Evolutionary conservation across 352 stramenopile genomes (phyloP).

Genomic region (Globisporangium heterothallicum): DNA sequence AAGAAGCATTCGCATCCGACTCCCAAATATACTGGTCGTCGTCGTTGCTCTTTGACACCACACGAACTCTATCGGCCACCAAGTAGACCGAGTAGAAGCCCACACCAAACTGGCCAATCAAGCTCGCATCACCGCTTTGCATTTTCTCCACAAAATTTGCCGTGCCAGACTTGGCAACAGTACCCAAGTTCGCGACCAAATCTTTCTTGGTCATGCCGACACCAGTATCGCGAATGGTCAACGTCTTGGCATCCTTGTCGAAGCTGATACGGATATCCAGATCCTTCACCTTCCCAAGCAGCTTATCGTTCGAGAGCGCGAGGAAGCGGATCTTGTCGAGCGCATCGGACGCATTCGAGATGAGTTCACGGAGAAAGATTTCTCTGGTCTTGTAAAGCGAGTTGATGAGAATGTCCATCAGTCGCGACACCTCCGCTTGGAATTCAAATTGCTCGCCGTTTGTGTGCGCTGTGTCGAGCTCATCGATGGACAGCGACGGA

Average conservation of each 20-base stretch:
- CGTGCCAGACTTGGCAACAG: slow-evolving; percentile 97
- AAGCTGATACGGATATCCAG: slow-evolving; percentile 92
- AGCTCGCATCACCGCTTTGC: slow-evolving; percentile 85
- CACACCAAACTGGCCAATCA: slow-evolving; percentile 99
- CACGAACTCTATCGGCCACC: slow-evolving; percentile 93
- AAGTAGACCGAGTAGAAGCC: slow-evolving; percentile 99
- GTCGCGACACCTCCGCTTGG: slow-evolving; percentile 95
- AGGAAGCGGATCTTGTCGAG: slow-evolving; percentile 99
- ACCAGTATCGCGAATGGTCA: slow-evolving; percentile 98
- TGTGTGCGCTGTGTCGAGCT: slow-evolving; percentile 32
- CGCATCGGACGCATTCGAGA: slow-evolving; percentile 98
- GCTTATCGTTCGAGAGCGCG: slow-evolving; percentile 88
- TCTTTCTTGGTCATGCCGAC: slow-evolving; percentile 99
- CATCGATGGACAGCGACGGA: slow-evolving; percentile 34
- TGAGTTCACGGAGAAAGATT: slow-evolving; percentile 99
- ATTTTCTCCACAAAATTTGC: slow-evolving; percentile 98
- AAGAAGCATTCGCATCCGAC: slow-evolving; percentile 95
- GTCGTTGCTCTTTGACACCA: slow-evolving; percentile 97
- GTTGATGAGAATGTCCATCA: slow-evolving; percentile 95
- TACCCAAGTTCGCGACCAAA: slow-evolving; percentile 95
- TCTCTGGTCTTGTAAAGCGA: slow-evolving; percentile 96
- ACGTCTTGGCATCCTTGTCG: slow-evolving; percentile 92
- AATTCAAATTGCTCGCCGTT: slow-evolving; percentile 88
- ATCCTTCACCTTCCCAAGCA: slow-evolving; percentile 85
- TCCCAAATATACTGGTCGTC: slow-evolving; percentile 99